Conservation (phyloP, 1,139 yeast species). For the Candida pseudoviswanathii region DNA sequence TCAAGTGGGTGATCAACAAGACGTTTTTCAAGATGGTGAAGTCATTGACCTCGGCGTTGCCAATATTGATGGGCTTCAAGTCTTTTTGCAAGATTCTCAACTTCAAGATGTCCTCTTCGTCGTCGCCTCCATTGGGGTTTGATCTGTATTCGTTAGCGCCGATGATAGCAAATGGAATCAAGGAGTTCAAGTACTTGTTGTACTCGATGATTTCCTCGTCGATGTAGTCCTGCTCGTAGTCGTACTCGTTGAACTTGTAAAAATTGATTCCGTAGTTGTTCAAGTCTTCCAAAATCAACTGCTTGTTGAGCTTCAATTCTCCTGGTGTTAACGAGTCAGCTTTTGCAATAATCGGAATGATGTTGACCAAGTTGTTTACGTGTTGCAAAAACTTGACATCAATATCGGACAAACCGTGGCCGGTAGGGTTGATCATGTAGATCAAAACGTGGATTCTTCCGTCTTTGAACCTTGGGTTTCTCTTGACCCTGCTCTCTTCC, state of each 20-base stretch:
- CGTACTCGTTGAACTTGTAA: slow-evolving; percentile 52
- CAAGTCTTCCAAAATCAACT: slow-evolving; percentile 46
- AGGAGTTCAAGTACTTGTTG: slow-evolving; percentile 45
- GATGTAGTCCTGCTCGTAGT: slow-evolving; percentile 48
- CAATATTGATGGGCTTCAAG: slow-evolving; percentile 48
- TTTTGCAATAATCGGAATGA: slow-evolving; percentile 46
- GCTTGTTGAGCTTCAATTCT: slow-evolving; percentile 40
- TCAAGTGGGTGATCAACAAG: slow-evolving; percentile 73
- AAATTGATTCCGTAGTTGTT: slow-evolving; percentile 41
- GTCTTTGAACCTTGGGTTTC: slow-evolving; percentile 51
- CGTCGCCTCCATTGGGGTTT: slow-evolving; percentile 35
- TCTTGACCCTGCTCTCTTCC: slow-evolving; percentile 50
- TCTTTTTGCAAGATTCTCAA: slow-evolving; percentile 41
- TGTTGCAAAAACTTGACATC: slow-evolving; percentile 42
- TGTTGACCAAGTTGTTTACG: slow-evolving; percentile 44
- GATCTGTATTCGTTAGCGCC: slow-evolving; percentile 48
- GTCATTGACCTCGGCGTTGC: slow-evolving; percentile 61
- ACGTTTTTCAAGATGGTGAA: slow-evolving; percentile 68
- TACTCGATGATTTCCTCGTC: slow-evolving; percentile 54
- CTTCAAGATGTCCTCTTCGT: slow-evolving; percentile 41
- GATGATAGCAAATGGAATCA: slow-evolving; percentile 45
- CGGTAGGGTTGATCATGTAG: slow-evolving; percentile 51
- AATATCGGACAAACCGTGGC: slow-evolving; percentile 48
- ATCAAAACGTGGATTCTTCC: slow-evolving; percentile 50
- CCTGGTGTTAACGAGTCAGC: slow-evolving; percentile 43